Conservation (phyloP, 495 filamentous ascomycete species). For the Aspergillus biplanus region DNA sequence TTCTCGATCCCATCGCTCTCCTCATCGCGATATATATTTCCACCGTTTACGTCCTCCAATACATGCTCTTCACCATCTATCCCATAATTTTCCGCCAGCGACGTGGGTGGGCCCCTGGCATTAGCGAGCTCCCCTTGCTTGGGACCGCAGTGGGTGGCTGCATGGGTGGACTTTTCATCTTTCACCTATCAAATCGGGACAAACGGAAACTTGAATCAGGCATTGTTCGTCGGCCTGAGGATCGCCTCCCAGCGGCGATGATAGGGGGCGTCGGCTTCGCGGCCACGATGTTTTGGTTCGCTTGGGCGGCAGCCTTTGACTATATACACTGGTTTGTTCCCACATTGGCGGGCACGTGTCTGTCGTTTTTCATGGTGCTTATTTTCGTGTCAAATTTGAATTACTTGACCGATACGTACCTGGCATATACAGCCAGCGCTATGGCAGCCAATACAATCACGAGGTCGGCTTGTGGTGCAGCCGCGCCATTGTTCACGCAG, state of each 20-base stretch:
- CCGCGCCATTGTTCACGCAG: no score
- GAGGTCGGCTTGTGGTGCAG: no score
- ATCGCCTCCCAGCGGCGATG: neutral
- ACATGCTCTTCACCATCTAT: neutral
- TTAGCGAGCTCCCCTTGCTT: neutral
- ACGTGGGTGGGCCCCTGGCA: neutral
- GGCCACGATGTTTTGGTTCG: neutral
- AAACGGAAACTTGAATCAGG: neutral
- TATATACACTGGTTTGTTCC: no score
- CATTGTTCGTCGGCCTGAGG: neutral
- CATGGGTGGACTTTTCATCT: neutral
- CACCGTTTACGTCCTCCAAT: neutral
- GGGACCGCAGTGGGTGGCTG: neutral
- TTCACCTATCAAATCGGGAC: neutral
- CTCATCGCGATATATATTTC: neutral
- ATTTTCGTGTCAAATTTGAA: no score
- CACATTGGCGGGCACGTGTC: no score
- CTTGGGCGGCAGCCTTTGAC: neutral
- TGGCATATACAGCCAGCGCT: no score
- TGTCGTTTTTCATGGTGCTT: no score
- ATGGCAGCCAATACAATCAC: no score
- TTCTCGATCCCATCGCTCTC: neutral
- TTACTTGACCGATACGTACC: no score
- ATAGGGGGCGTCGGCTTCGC: neutral
- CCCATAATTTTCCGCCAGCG: neutral